Base-by-base conservation (phyloP, 495 filamentous ascomycete genomes). In the Aspergillus coremiiformis region DNA sequence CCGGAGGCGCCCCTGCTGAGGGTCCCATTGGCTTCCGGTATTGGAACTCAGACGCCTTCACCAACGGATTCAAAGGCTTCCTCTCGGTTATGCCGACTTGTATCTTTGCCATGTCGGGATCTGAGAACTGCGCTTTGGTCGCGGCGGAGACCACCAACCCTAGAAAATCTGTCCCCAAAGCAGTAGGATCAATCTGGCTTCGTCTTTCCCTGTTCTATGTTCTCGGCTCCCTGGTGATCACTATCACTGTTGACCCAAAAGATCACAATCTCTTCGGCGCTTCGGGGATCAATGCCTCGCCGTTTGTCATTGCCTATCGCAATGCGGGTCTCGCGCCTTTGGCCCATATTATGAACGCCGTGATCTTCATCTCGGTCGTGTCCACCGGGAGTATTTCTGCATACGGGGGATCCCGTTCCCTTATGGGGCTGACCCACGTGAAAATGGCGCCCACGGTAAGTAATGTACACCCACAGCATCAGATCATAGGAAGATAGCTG, bases 1-100 rank as follows among this genome's bases (percentile, higher is more conserved):
- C 77, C n/a, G 60, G 60, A 7, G 83, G 83, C n/a, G 81, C 80
- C 7, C 74, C 77, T 1, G 73, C 74, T 0, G 69, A 66, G 11
- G 76, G 72, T 14, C 69, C 78, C 65, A 55, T 72, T 56, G 83
- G 83, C 2, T 81, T 82, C 58, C 68, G 72, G 22, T 84, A 83
- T 63, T 86, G 84, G 84, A 71, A 77, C 30, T 79, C 77, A 3
- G 78, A 79, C 22, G 81, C 84, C 1, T 87, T 89, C 67, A 64
- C 66, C 15, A 78, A 85, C 56, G 82, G 82, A 37, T 86, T 87
- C 74, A 80, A 83, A 52, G 85, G 85, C 11, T 81, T 86, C 62
- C 78, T 79, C 55, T 66, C 74, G 7, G 82, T 85, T 44, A 84
- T 86, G 66, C 80, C 84, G 39, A 78, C 79, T 12, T 83, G 84